These are phyloP conservation scores for Aspergillus baeticus DNA, from an alignment of 495 filamentous ascomycete species.

Conservation along the genomic window DNA sequence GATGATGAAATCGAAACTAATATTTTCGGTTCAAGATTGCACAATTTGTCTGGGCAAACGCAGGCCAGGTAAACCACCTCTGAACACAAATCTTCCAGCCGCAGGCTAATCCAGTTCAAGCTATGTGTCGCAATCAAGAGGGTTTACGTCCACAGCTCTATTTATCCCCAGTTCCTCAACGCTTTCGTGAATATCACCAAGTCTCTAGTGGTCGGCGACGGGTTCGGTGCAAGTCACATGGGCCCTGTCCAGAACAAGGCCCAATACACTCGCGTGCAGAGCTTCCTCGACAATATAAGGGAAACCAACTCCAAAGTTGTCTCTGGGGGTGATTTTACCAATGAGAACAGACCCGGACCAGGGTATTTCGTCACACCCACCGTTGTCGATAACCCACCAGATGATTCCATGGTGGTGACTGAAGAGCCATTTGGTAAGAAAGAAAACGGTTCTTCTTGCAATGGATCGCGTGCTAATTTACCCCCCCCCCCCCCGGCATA, in stretches of 20 bases:
- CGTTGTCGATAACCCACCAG: constrained; percentile 1
- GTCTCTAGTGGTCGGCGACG: constrained; percentile 31
- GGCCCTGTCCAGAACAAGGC: constrained; percentile 9
- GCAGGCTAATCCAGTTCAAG: too few relatives aligned
- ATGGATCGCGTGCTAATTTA: too few relatives aligned
- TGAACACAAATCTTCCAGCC: too few relatives aligned
- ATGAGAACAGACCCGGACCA: too few relatives aligned
- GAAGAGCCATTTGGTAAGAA: constrained; percentile 17
- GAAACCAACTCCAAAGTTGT: background rate
- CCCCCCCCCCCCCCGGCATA: too few relatives aligned
- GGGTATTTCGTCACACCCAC: background rate
- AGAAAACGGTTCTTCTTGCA: too few relatives aligned
- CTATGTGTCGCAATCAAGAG: constrained; percentile 1
- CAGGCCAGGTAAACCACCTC: too few relatives aligned
- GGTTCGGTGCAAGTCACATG: background rate
- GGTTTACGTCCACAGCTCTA: constrained; percentile 3
- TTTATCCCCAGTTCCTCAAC: constrained; percentile 13
- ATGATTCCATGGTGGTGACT: background rate
- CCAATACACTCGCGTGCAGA: constrained; percentile 1
- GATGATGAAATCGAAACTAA: constrained; percentile 7
- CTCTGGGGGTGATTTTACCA: background rate
- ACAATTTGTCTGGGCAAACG: too few relatives aligned
- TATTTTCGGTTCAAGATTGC: too few relatives aligned
- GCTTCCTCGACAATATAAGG: background rate
- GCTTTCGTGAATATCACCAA: too few relatives aligned